Conservation (phyloP, 2,329 filamentous ascomycete genomes). For the Pyrenochaeta sp. region DNA sequence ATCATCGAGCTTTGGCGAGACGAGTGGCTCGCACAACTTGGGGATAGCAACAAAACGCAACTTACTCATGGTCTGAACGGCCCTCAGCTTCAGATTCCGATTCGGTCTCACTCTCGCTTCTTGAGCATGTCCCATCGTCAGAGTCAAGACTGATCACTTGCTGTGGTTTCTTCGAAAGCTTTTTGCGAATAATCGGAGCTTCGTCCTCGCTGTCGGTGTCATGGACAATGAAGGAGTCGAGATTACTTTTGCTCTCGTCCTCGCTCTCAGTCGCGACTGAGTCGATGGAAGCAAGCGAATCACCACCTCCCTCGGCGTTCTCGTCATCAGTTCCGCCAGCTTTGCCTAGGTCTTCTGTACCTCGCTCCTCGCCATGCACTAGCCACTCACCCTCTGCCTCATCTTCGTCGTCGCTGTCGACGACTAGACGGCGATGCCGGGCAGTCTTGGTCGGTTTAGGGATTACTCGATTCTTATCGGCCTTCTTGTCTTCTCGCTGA, state of each 20-base stretch:
- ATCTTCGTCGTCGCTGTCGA: constrained; percentile 72
- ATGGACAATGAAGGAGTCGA: constrained; percentile 47
- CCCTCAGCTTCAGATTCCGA: constrained; percentile 36
- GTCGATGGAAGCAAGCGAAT: constrained; percentile 77
- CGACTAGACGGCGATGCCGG: constrained; percentile 55
- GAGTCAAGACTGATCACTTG: constrained; percentile 64
- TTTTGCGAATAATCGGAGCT: constrained; percentile 32
- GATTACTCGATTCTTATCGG: constrained; percentile 32
- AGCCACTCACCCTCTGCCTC: constrained; percentile 82
- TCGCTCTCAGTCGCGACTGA: constrained; percentile 70
- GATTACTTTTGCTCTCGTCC: constrained; percentile 50
- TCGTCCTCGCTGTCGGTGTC: constrained; percentile 52
- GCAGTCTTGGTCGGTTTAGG: constrained; percentile 22
- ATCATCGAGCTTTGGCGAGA: too few species aligned
- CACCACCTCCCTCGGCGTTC: constrained; percentile 84
- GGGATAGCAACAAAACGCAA: too few species aligned
- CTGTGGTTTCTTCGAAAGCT: constrained; percentile 46
- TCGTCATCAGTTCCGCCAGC: constrained; percentile 88
- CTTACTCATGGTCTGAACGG: constrained; percentile 34
- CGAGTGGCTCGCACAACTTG: too few species aligned
- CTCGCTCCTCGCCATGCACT: constrained; percentile 71
- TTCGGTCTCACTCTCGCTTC: constrained; percentile 51
- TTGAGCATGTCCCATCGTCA: constrained; percentile 48
- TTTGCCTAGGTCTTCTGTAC: constrained; percentile 69
- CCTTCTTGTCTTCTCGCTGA: constrained; percentile 47